These are phyloP conservation scores for Fusarium miscanthi DNA, from an alignment of 2,329 filamentous ascomycete species.

Conservation along the genomic window DNA sequence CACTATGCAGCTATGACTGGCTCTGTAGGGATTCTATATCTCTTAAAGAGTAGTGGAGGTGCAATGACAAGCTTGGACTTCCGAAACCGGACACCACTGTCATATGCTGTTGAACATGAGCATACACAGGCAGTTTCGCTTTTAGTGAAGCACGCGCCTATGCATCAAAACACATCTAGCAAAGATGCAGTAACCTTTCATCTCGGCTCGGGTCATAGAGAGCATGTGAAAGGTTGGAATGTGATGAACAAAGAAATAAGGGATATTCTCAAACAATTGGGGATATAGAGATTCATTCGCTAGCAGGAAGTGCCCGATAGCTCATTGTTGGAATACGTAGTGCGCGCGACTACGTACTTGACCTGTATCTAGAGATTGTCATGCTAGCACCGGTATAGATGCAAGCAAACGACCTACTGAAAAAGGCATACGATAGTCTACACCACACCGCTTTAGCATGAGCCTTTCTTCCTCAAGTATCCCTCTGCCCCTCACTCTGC, in stretches of 20 bases:
- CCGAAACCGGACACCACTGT: rapidly evolving
- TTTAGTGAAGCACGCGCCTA: neutral
- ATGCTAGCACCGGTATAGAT: too few species aligned
- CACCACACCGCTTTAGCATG: too few species aligned
- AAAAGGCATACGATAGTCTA: too few species aligned
- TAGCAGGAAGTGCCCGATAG: neutral
- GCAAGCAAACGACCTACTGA: too few species aligned
- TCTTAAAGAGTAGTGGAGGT: rapidly evolving
- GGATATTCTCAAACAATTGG: neutral
- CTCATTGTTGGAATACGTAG: too few species aligned
- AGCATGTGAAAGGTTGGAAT: neutral
- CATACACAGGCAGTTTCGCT: neutral
- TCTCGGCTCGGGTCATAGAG: neutral
- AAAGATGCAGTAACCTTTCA: neutral
- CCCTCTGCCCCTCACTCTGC: too few species aligned
- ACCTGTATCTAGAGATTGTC: too few species aligned
- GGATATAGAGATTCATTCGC: rapidly evolving
- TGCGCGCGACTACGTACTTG: too few species aligned
- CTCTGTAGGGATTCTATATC: neutral
- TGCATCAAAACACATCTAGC: neutral
- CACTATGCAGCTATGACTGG: neutral
- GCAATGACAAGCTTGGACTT: neutral
- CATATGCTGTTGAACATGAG: neutral
- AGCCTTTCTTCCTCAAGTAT: too few species aligned
- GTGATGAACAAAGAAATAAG: neutral